Percentiles rank a stretch among this genome's conserved stretches.
Evolutionary conservation across 2,329 filamentous ascomycete genomes (phyloP).

Genomic region (Uncinocarpus reesii): DNA sequence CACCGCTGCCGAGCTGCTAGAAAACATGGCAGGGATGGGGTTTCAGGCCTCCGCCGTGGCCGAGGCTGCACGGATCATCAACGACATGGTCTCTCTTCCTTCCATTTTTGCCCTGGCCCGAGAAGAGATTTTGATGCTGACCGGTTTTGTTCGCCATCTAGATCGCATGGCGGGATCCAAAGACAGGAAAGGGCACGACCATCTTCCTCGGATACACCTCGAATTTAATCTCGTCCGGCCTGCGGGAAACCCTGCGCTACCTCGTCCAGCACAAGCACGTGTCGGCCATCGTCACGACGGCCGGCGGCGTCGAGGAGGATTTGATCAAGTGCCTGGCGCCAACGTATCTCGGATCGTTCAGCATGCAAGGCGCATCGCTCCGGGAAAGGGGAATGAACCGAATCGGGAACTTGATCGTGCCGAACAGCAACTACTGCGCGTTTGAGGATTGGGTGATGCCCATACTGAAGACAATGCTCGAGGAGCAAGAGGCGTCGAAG

Average conservation of each 20-base stretch:
- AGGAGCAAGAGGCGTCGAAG: conserved; percentile 73
- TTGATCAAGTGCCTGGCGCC: conserved; percentile 95
- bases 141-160: conserved; percentile 23
- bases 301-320: conserved; percentile 92
- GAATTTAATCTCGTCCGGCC: conserved; percentile 91
- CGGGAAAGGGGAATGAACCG: conserved; percentile 82
- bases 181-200: conserved; percentile 69
- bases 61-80: conserved; percentile 83
- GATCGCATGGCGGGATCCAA: conserved; percentile 71
- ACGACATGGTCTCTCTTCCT: conserved; percentile 63
- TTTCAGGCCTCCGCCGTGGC: conserved; percentile 72
- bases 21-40: conserved; percentile 76
- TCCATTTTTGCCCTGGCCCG: conserved; percentile 13
- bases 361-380: conserved; percentile 62
- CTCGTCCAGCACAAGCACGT: conserved; percentile 88
- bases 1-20: conserved; percentile 73
- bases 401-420: conserved; percentile 90
- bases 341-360: conserved; percentile 86
- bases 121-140: conserved; percentile 16
- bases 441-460: conserved; percentile 98
- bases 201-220: conserved; percentile 97
- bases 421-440: conserved; percentile 92
- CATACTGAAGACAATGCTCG: conserved; percentile 86
- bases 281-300: conserved; percentile 86
- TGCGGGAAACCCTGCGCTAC: conserved; percentile 83